A percentile compares a stretch with the other conserved stretches of the same genome.
phyloP scores from a whole-genome alignment of 2,329 filamentous ascomycete species.

The Penicillium sp. region DNA sequence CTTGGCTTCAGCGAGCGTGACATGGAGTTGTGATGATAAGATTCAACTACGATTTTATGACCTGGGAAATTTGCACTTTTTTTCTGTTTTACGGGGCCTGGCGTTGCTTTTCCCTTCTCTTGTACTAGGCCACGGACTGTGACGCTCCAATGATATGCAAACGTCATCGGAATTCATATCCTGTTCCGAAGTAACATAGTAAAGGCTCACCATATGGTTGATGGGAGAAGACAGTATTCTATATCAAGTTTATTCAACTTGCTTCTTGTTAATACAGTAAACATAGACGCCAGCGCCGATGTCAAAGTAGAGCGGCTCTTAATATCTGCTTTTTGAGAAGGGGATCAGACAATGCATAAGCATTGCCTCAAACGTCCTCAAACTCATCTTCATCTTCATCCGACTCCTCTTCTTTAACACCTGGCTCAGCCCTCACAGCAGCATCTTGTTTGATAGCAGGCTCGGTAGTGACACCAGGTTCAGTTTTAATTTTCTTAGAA shows the following conservation, averaged over 20 bases:
- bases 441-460: slow-evolving; percentile 13
- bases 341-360: background rate
- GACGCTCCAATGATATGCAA: background rate
- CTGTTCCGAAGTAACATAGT: background rate
- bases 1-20: slow-evolving; percentile 9
- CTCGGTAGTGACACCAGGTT: slow-evolving; percentile 12
- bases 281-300: slow-evolving; percentile 3
- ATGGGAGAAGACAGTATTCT: background rate
- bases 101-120: slow-evolving; percentile 2
- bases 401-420: slow-evolving; percentile 38
- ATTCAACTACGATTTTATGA: slow-evolving; percentile 16
- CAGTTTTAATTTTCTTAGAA: slow-evolving; percentile 43
- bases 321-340: background rate
- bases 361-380: slow-evolving; percentile 38
- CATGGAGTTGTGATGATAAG: slow-evolving; percentile 9
- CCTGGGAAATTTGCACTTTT: slow-evolving; percentile 1
- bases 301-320: background rate
- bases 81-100: background rate
- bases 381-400: slow-evolving; percentile 49
- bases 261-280: slow-evolving; percentile 1
- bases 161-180: background rate
- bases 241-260: background rate
- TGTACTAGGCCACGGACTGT: background rate
- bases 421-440: slow-evolving; percentile 6
- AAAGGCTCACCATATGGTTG: background rate